Base-by-base conservation (phyloP, 2,329 filamentous ascomycete genomes). In the Alternaria arbusti region DNA sequence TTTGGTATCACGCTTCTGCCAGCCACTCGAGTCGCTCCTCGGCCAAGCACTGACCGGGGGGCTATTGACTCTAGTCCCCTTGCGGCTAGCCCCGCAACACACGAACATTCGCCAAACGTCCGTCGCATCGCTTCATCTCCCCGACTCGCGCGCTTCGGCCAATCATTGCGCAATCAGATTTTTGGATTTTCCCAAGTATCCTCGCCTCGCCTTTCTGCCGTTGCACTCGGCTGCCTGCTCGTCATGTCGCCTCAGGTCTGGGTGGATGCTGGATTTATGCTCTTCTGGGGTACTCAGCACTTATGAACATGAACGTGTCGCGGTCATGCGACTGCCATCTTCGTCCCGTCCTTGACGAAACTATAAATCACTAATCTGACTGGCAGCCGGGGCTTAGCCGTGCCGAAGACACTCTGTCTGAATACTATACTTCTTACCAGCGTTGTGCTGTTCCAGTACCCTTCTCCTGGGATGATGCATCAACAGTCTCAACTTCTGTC, bases 111-210 rank as follows among this genome's bases (percentile, higher is more conserved):
- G 66, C 64, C 65, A 77, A 77, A 76, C 71, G 67, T 72, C 72
- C 70, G 64, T 65, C 61, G 60, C 67, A 66, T 68, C 68, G 67
- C 71, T 68, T 79, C 76, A 79, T 79, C 70, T 78, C 75, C 74
- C 68, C 70, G 76, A 79, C 70, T 78, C 77, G 64, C 68, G 69
- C 57, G 36, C 44, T 46, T 9, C 13, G 43, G 58, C 74, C 73
- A 76, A 76, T 76, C 70, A 72, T 32, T 58, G 26, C 63, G 28
- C n/a, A 10, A 22, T 26, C 50, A 20, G 26, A 23, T 25, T 25
- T 40, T 47, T 59, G 26, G 51, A 52, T 56, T 67, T 57, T 70
- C 65, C 65, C 70, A 64, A 61, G 56, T 56, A 49, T 61, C 54
- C 58, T 61, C 45, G 57, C 32, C 23, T 56, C 57, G 57, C 32